Evolutionary conservation across 345 rosid genomes (phyloP).

Genomic region (Rhizophora mangle): DNA sequence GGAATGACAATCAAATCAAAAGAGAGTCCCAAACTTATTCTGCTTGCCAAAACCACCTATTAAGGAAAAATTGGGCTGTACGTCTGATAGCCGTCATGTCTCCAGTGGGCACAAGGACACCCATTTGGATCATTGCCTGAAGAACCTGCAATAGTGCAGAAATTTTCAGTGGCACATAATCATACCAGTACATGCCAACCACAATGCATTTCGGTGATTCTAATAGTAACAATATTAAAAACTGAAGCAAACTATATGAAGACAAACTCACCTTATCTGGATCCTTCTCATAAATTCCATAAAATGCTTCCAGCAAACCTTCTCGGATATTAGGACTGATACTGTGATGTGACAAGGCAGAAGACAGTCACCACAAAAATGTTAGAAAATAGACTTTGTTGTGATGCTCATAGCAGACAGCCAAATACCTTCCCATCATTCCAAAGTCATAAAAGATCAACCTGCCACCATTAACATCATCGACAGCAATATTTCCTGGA

Average conservation of each 20-base stretch:
- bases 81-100: constrained; percentile 94
- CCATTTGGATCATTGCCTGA: constrained; percentile 97
- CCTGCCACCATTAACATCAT: constrained; percentile 97
- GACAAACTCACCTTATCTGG: constrained; percentile 71
- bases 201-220: not conserved
- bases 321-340: constrained; percentile 91
- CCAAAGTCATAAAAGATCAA: constrained; percentile 98
- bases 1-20: not conserved
- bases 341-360: constrained; percentile 42
- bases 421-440: constrained; percentile 95
- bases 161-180: constrained; percentile 1
- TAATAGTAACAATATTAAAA: constrained; percentile 6
- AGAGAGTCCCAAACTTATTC: not conserved
- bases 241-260: constrained; percentile 13
- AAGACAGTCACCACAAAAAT: constrained; percentile 16
- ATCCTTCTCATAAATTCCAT: constrained; percentile 92
- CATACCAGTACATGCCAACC: constrained; percentile 6
- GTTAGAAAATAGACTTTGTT: constrained; percentile 8
- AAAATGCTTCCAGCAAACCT: constrained; percentile 84
- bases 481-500: constrained; percentile 99
- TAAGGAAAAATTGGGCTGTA: constrained; percentile 91
- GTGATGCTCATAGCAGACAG: not conserved
- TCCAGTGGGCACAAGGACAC: constrained; percentile 99
- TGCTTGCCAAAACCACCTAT: constrained; percentile 49
- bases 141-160: constrained; percentile 53